Percentiles rank a stretch among this genome's conserved stretches.
These are phyloP conservation scores for Hymenoscyphus repandus DNA, from an alignment of 2,329 filamentous ascomycete genomes.

Conservation along the genomic window DNA sequence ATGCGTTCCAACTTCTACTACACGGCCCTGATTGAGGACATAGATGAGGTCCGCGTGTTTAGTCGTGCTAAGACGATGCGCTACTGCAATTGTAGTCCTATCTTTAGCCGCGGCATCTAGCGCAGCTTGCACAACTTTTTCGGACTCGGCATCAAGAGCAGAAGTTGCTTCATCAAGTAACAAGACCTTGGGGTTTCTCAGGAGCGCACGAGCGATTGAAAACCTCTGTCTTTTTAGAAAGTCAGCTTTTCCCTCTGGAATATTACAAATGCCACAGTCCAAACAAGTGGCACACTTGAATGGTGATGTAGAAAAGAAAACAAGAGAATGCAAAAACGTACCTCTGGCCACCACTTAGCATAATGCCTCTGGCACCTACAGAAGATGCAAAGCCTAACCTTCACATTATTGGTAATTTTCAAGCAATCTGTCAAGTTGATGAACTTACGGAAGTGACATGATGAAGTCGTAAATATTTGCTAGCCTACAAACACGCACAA, in stretches of 20 bases:
- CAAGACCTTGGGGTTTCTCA: conserved; percentile 79
- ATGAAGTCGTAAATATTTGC: conserved; percentile 48
- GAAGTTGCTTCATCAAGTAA: conserved; percentile 77
- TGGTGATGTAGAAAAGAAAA: background rate
- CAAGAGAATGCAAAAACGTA: conserved; percentile 39
- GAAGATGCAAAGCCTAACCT: conserved; percentile 65
- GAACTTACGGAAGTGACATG: conserved; percentile 36
- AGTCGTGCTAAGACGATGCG: conserved; percentile 69
- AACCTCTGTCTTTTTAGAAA: conserved; percentile 46
- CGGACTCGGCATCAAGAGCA: conserved; percentile 68
- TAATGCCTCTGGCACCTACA: conserved; percentile 77
- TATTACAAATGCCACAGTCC: background rate
- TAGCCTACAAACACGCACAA: conserved; percentile 40
- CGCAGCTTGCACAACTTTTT: conserved; percentile 72
- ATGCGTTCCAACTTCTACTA: conserved; percentile 81
- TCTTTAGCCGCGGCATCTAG: conserved; percentile 45
- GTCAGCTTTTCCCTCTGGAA: background rate
- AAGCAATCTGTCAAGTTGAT: background rate
- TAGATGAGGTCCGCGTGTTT: conserved; percentile 57
- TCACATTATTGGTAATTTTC: background rate
- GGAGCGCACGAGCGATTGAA: conserved; percentile 78
- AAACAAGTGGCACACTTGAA: background rate
- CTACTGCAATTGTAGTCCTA: conserved; percentile 70
- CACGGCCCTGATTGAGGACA: conserved; percentile 77
- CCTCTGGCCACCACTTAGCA: conserved; percentile 86